Percentiles rank a stretch among this genome's conserved stretches.
Evolutionary conservation across 2,329 filamentous ascomycete species (phyloP).

Genomic region (Fusarium sp.): DNA sequence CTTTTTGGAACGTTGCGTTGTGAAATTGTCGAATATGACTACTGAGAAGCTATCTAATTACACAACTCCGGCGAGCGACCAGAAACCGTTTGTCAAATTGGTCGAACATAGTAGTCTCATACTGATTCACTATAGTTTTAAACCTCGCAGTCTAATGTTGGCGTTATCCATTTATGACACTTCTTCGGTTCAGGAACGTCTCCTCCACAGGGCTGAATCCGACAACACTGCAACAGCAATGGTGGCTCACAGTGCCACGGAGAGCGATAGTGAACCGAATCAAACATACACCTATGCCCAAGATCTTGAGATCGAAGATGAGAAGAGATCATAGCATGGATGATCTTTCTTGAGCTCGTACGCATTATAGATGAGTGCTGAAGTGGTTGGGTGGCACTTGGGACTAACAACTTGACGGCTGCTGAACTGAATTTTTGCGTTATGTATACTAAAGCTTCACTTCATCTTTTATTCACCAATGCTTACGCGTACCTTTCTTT

Average conservation of each 20-base stretch:
- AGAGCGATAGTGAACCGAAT: fast-evolving
- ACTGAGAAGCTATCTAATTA: background rate
- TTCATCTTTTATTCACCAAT: background rate
- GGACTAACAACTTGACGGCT: background rate
- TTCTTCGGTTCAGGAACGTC: slow-evolving; percentile 11
- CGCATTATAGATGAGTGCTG: background rate
- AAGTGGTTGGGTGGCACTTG: background rate
- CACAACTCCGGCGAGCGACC: background rate
- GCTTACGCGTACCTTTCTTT: too few relatives aligned
- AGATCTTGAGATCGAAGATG: slow-evolving; percentile 10
- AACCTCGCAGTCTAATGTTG: slow-evolving; percentile 2
- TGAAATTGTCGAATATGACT: background rate
- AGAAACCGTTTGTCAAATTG: slow-evolving; percentile 6
- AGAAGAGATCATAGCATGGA: background rate
- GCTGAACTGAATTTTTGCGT: too few relatives aligned
- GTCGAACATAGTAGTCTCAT: fast-evolving
- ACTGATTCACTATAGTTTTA: background rate
- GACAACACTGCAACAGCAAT: background rate
- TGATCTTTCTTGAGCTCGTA: background rate
- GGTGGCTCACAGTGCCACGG: background rate
- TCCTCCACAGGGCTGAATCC: background rate
- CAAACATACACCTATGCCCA: background rate
- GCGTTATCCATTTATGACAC: slow-evolving; percentile 19
- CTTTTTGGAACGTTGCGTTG: background rate
- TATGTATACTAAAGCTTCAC: fast-evolving